Evolutionary conservation across 768 basidiomycete genomes (phyloP).

Genomic region (Russula earlei): DNA sequence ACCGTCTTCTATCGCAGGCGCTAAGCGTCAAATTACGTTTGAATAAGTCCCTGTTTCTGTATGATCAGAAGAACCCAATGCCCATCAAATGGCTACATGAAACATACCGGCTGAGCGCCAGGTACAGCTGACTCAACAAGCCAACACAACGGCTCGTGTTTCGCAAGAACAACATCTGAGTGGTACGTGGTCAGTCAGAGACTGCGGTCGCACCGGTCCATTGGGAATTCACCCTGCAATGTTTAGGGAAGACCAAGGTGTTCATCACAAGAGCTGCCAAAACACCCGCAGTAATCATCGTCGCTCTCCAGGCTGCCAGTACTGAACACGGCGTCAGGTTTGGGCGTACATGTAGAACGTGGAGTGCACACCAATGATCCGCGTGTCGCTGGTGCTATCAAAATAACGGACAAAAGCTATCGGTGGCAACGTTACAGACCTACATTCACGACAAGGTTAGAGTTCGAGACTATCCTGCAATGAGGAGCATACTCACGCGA

Average conservation of each 20-base stretch:
- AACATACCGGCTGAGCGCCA: slow-evolving; percentile 34
- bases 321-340: slow-evolving; percentile 23
- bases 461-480: neutral
- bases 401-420: slow-evolving; percentile 30
- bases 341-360: neutral
- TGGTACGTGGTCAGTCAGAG: neutral
- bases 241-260: slow-evolving; percentile 37
- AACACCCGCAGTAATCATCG: slow-evolving; percentile 38
- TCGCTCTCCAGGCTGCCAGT: slow-evolving; percentile 32
- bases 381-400: neutral
- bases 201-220: neutral
- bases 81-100: neutral
- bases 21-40: slow-evolving; percentile 25
- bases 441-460: slow-evolving; percentile 15
- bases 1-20: slow-evolving; percentile 28
- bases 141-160: slow-evolving; percentile 32
- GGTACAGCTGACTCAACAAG: slow-evolving; percentile 35
- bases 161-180: slow-evolving; percentile 35
- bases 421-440: slow-evolving; percentile 38
- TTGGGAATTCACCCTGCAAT: slow-evolving; percentile 32
- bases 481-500: slow-evolving; percentile 30
- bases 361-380: slow-evolving; percentile 3
- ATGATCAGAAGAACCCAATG: neutral
- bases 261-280: slow-evolving; percentile 37
- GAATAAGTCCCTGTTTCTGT: slow-evolving; percentile 1